phyloP scores from a whole-genome alignment of 495 filamentous ascomycete species.

The Podospora tetraspora region DNA sequence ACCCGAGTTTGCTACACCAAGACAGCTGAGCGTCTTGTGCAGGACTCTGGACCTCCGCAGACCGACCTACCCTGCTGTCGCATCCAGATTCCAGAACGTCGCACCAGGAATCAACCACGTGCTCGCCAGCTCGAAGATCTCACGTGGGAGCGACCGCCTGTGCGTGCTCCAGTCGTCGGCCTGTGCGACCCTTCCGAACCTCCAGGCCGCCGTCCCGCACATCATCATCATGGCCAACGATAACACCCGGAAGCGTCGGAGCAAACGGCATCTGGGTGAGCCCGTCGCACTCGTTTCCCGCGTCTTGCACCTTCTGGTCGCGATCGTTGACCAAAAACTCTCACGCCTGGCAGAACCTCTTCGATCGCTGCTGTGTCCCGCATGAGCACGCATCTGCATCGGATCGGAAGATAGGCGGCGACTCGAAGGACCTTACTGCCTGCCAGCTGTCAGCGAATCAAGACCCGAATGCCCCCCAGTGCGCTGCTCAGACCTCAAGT shows the following conservation, averaged over 20 bases:
- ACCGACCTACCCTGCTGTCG: background rate
- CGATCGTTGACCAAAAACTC: background rate
- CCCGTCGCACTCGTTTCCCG: background rate
- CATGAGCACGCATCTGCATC: constrained; percentile 8
- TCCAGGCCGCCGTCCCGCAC: background rate
- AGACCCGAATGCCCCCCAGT: background rate
- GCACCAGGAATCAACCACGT: background rate
- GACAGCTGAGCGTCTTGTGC: background rate
- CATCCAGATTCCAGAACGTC: background rate
- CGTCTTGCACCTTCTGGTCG: background rate
- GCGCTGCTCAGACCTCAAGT: background rate
- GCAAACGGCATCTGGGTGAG: background rate
- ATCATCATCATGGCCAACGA: background rate
- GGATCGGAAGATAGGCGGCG: background rate
- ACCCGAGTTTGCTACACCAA: background rate
- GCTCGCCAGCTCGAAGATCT: background rate
- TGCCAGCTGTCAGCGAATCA: background rate
- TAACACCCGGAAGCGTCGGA: background rate
- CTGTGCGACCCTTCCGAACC: background rate
- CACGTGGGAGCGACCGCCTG: background rate
- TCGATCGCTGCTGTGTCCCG: constrained; percentile 12
- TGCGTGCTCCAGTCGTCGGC: background rate
- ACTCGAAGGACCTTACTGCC: background rate
- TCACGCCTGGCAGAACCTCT: background rate
- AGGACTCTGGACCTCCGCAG: background rate